These are phyloP conservation scores for Fusarium xyrophilum DNA, from an alignment of 2,329 filamentous ascomycete species.

Conservation along the genomic window DNA sequence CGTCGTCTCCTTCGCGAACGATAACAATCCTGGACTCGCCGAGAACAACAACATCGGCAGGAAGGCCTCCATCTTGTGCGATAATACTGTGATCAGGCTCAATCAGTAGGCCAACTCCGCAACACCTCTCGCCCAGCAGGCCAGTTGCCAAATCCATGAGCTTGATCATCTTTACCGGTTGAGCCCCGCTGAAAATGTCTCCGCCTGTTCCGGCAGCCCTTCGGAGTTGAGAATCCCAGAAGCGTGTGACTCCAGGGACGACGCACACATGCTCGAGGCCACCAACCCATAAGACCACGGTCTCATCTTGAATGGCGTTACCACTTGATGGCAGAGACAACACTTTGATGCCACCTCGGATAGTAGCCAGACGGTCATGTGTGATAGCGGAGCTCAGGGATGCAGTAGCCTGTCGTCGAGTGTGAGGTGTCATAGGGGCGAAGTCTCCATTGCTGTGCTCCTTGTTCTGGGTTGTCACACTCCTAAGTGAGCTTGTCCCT, in stretches of 20 bases:
- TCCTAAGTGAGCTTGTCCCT: constrained; percentile 63
- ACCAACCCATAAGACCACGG: constrained; percentile 63
- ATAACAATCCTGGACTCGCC: constrained; percentile 64
- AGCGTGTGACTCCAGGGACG: constrained; percentile 61
- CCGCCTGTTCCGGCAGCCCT: constrained; percentile 58
- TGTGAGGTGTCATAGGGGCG: constrained; percentile 70
- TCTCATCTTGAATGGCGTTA: constrained; percentile 59
- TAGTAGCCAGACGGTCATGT: constrained; percentile 58
- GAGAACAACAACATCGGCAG: constrained; percentile 61
- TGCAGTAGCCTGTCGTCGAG: constrained; percentile 60
- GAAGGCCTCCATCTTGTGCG: constrained; percentile 50
- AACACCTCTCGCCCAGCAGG: constrained; percentile 64
- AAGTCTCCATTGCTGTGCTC: constrained; percentile 58
- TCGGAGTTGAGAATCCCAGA: constrained; percentile 66
- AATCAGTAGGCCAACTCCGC: constrained; percentile 56
- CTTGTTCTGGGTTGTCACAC: constrained; percentile 46
- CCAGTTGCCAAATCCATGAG: constrained; percentile 60
- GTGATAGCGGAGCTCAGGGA: constrained; percentile 53
- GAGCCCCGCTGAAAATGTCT: constrained; percentile 63
- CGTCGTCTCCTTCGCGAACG: constrained; percentile 61
- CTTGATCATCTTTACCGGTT: constrained; percentile 63
- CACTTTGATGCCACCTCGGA: constrained; percentile 61
- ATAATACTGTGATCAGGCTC: constrained; percentile 41
- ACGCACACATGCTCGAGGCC: constrained; percentile 63
- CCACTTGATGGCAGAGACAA: constrained; percentile 53